Conservation (phyloP, 768 basidiomycete species). For the Leucocoprinus leucothites region DNA sequence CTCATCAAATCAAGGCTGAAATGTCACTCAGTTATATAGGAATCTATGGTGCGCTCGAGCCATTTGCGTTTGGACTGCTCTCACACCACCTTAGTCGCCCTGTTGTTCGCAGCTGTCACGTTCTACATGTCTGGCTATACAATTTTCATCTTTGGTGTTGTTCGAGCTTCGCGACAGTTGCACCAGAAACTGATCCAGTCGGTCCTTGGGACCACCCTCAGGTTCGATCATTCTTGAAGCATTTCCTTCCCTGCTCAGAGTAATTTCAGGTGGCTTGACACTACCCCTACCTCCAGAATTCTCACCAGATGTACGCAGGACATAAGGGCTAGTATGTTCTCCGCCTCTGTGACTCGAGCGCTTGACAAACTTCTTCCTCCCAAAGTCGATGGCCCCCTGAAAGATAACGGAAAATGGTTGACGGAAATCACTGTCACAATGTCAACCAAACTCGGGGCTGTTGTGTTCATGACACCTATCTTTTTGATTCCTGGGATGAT, state of each 20-base stretch:
- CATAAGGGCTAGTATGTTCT: constrained; percentile 37
- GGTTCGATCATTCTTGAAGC: constrained; percentile 28
- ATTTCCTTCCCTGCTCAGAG: background rate
- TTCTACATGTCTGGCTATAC: constrained; percentile 33
- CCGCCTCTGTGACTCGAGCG: no score
- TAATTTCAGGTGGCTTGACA: constrained; percentile 38
- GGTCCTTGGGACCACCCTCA: constrained; percentile 55
- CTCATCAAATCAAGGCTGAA: background rate
- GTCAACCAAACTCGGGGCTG: constrained; percentile 38
- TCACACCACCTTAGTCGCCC: background rate
- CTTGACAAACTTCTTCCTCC: no score
- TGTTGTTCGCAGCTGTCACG: constrained; percentile 13
- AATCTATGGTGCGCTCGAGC: constrained; percentile 27
- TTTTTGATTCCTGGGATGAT: constrained; percentile 31
- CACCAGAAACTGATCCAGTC: constrained; percentile 50
- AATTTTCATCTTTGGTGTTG: constrained; percentile 40
- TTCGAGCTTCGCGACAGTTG: constrained; percentile 51
- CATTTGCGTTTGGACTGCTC: background rate
- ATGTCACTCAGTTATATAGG: constrained; percentile 37
- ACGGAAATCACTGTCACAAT: constrained; percentile 30
- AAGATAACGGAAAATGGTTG: constrained; percentile 25
- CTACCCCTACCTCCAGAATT: constrained; percentile 44
- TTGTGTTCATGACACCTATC: constrained; percentile 38
- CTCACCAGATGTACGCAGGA: constrained; percentile 65
- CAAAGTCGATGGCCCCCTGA: constrained; percentile 45